phyloP scores from a whole-genome alignment of 352 stramenopile species.

The Thalassiosira livingstoniorum region DNA sequence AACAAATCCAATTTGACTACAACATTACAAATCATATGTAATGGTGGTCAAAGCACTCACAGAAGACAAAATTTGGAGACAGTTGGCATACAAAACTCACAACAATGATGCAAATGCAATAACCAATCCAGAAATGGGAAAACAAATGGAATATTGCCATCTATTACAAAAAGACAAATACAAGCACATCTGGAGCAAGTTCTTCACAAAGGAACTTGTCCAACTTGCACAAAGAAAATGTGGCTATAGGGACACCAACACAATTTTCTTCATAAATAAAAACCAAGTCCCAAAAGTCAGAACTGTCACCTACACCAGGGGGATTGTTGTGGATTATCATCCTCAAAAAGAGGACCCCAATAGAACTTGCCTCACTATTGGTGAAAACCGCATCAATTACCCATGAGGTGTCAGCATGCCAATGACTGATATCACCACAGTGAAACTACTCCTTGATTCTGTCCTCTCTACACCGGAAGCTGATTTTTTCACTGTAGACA shows the following conservation, averaged over 20 bases:
- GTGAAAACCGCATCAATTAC: slow-evolving; percentile 36
- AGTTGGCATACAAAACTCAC: too few relatives aligned
- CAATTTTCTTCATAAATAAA: slow-evolving; percentile 8
- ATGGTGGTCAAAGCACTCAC: not conserved
- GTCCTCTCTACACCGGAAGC: slow-evolving; percentile 28
- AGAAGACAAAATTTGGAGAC: too few relatives aligned
- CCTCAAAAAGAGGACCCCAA: not conserved
- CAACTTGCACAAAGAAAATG: too few relatives aligned
- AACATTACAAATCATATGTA: too few relatives aligned
- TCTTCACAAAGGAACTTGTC: too few relatives aligned
- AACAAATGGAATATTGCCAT: not conserved
- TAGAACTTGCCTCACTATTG: slow-evolving; percentile 31
- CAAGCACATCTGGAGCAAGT: too few relatives aligned
- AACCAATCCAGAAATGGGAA: not conserved
- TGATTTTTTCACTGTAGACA: slow-evolving; percentile 20
- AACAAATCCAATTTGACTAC: too few relatives aligned
- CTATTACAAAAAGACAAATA: not conserved
- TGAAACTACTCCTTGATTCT: slow-evolving; percentile 52
- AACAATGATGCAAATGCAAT: not conserved
- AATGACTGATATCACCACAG: slow-evolving; percentile 25
- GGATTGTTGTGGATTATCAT: not conserved
- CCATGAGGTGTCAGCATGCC: not conserved
- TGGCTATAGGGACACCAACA: not conserved
- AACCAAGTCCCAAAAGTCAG: slow-evolving; percentile 1
- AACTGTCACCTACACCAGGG: not conserved